Evolutionary conservation across 2,329 filamentous ascomycete genomes (phyloP), one percentile per base, ranked within the genome.

Genomic region (Byssoonygena ceratinophila): DNA sequence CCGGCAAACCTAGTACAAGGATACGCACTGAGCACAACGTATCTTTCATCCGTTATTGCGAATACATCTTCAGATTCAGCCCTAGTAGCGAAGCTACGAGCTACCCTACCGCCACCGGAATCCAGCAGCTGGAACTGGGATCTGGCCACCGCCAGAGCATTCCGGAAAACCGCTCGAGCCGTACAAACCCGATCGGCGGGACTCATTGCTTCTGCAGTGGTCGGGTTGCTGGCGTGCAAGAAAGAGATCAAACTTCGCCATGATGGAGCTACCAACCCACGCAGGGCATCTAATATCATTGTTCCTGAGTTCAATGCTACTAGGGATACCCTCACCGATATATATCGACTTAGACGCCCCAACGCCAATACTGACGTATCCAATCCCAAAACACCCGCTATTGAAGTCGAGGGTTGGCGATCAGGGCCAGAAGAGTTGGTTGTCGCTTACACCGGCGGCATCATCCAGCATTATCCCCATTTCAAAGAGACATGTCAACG

Each of bases 401-500:
- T 29, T 43, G 44, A 40, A n/a, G 16, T 32, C 25, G 50, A 52
- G 7, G 68, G 68, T 55, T 71, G 69, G 69, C 65, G 68, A 46
- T 71, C 69, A 3, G 70, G 68, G 6, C 66, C 69, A 0, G 75
- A 80, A 55, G 82, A 87, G 59, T 66, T 91, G 27, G 81, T 87
- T 1, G 82, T 88, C 22, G 85, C 84, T 1, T 88, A 86, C 62
- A 86, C 85, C 0, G 85, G 85, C 20, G 82, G 83, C 7, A 87
- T 84, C 62, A 87, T 88, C 52, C 77, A 80, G 8, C 80, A 84
- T 60, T 87, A 87, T 62, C 83, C 85, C 46, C 75, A 83, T 60
- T 87, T 85, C 65, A 69, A 84, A 27, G 66, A 70, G 43, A 81
- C 83, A 54, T 85, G 82, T 58, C 83, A 87, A 64, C 59, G 66